Evolutionary conservation across 208 protist species (phyloP), one percentile per base, ranked within the genome.

Genomic region (Acanthamoeba lenticulata): DNA sequence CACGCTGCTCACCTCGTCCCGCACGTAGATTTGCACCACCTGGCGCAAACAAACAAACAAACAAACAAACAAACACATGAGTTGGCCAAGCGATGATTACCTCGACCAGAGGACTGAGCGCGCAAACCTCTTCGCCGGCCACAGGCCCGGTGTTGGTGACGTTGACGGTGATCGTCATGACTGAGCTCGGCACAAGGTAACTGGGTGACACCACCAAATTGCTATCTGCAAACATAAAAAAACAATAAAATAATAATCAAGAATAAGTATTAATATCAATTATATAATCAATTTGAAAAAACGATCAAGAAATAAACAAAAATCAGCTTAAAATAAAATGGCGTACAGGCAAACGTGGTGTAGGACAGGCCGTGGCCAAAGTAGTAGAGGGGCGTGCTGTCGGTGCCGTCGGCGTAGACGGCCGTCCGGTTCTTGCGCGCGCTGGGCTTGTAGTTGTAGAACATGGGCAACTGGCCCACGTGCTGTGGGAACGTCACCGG

Each of bases 381-480:
- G 69, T 79, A 36, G 21, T 79, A 79, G 1, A 79, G 69, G 19
- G 69, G 69, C 34, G 38, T 45, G 40, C 69, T 79, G 69, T 19
- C 19, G 24, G 69, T 47, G 32, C 69, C 69, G 21, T 79, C 69
- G 38, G 69, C 69, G 24, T 79, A 79, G 38, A 79, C n/a, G 36
- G 32, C 15, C 0, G 3, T 29, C 36, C 29, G 1, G 40, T 79
- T 19, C 38, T 79, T 79, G 6, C 69, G 32, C 21, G 69, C 69
- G 69, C 69, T 79, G 69, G 69, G 69, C 69, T 79, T 79, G 69
- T 79, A 79, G 69, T 79, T 79, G 69, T 79, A 79, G 69, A 79
- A 79, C 69, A 79, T 79, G 2, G 69, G 69, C 69, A 79, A 32
- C 40, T 79, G 69, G 1, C 69, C 69, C 40, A 45, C 34, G 40